phyloP scores from a whole-genome alignment of 2,329 filamentous ascomycete genomes.

The Paraphoma chrysanthemicola region DNA sequence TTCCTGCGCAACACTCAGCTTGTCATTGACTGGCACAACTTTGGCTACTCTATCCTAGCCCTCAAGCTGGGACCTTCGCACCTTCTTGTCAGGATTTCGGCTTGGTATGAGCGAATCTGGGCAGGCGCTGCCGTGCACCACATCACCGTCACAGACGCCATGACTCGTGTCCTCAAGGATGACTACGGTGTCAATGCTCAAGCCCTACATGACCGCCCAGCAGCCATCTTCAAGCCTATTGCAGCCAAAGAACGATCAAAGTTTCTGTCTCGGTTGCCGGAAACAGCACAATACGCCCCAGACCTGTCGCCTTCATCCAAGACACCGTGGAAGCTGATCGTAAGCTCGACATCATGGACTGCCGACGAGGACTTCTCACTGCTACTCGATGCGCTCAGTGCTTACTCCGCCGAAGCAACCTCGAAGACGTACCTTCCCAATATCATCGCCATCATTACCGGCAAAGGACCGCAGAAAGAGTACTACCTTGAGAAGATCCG shows the following conservation, averaged over 20 bases:
- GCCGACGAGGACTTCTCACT: constrained; percentile 94
- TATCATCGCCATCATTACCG: constrained; percentile 90
- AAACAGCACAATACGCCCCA: constrained; percentile 66
- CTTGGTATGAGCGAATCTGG: constrained; percentile 77
- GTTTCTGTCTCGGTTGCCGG: constrained; percentile 71
- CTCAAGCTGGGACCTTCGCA: constrained; percentile 69
- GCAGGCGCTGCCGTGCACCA: constrained; percentile 74
- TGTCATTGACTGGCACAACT: constrained; percentile 98
- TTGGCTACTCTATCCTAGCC: constrained; percentile 90
- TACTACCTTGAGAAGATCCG: constrained; percentile 74
- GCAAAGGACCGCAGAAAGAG: constrained; percentile 85
- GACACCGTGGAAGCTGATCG: constrained; percentile 71
- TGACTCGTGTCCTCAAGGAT: constrained; percentile 74
- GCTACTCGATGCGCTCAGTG: constrained; percentile 80
- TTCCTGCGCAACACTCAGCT: constrained; percentile 80
- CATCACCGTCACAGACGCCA: constrained; percentile 88
- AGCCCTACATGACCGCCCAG: constrained; percentile 75
- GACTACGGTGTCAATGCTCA: constrained; percentile 71
- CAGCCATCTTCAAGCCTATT: constrained; percentile 79
- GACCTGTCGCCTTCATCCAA: constrained; percentile 58
- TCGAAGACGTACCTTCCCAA: constrained; percentile 62
- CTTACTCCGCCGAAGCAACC: constrained; percentile 67
- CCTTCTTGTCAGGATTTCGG: constrained; percentile 78
- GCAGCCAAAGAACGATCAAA: constrained; percentile 48
- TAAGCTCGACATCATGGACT: constrained; percentile 97